phyloP scores from a whole-genome alignment of 129 eudicot species.

The Flaveria ramosissima region DNA sequence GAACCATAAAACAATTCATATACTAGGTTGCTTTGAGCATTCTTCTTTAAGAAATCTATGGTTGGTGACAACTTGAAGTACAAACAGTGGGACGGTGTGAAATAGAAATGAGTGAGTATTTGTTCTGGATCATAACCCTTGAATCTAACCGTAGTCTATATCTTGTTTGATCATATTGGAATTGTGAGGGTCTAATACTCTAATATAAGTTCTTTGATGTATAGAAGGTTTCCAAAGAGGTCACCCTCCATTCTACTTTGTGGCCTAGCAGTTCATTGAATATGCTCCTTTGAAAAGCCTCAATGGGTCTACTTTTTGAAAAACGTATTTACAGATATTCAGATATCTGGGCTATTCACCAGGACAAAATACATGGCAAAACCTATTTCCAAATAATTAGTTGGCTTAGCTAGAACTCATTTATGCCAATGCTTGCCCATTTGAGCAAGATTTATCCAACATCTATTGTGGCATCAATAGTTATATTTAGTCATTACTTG shows the following conservation, averaged over 20 bases:
- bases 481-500: background rate
- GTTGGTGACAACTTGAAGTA: background rate
- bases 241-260: background rate
- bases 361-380: background rate
- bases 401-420: background rate
- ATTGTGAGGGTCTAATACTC: too few relatives aligned
- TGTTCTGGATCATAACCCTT: background rate
- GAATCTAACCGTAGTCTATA: slow-evolving; percentile 3
- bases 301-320: background rate
- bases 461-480: background rate
- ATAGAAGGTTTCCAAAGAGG: background rate
- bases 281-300: background rate
- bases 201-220: too few relatives aligned
- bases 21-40: too few relatives aligned
- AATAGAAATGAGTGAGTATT: background rate
- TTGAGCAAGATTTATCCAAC: background rate
- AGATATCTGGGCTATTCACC: background rate
- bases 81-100: background rate
- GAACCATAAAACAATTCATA: too few relatives aligned
- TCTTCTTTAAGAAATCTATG: background rate
- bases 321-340: too few relatives aligned
- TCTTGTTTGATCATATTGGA: too few relatives aligned
- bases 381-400: background rate
- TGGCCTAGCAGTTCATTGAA: background rate
- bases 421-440: background rate